phyloP scores from a whole-genome alignment of 2,329 filamentous ascomycete species.

The Diaporthe vexans region DNA sequence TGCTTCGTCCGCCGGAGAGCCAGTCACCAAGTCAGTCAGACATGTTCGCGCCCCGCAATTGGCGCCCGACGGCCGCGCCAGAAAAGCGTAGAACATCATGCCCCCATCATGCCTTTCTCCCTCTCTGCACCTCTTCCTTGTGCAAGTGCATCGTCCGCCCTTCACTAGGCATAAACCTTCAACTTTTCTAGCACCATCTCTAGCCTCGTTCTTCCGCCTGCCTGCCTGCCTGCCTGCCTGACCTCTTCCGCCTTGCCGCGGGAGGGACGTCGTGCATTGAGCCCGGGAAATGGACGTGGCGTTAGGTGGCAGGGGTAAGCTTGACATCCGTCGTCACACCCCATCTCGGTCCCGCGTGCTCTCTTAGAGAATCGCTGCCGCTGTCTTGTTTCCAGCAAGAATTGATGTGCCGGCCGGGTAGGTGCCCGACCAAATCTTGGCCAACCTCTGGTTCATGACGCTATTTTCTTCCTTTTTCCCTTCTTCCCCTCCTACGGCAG shows the following conservation, averaged over 20 bases:
- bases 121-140: neutral
- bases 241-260: conserved; percentile 11
- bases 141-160: neutral
- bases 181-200: neutral
- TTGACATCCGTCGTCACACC: conserved; percentile 22
- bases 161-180: conserved; percentile 7
- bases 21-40: neutral
- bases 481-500: neutral
- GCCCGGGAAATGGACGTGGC: conserved; percentile 37
- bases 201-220: neutral
- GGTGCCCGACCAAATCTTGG: conserved; percentile 17
- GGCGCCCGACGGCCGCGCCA: conserved; percentile 20
- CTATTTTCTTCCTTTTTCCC: neutral
- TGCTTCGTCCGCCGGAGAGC: neutral
- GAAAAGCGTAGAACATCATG: neutral
- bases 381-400: neutral
- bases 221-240: too few species aligned
- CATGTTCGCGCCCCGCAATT: conserved; percentile 3
- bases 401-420: conserved; percentile 29
- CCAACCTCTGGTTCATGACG: conserved; percentile 1
- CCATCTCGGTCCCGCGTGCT: neutral
- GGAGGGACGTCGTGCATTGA: conserved; percentile 32
- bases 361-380: neutral
- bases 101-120: neutral
- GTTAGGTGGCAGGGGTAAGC: conserved; percentile 36